Conservation (phyloP, 176 grass and related monocot genomes). For the Alopecurus myosuroides region DNA sequence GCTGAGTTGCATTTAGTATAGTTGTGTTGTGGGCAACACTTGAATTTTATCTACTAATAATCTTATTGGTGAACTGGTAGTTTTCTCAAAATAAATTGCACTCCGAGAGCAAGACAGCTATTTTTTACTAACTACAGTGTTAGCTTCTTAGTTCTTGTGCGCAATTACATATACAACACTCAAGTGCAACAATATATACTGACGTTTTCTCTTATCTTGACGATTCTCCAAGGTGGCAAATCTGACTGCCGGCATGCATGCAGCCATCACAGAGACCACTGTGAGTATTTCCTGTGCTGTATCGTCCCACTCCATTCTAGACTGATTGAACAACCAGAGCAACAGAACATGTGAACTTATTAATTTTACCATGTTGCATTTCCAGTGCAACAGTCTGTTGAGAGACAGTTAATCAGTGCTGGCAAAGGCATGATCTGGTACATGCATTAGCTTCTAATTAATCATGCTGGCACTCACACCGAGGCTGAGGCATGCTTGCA, state of each 20-base stretch:
- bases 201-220: neutral
- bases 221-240: neutral
- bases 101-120: neutral
- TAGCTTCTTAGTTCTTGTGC: neutral
- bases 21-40: neutral
- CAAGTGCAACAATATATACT: neutral
- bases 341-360: neutral
- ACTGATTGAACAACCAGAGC: neutral
- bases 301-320: neutral
- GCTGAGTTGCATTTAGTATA: neutral
- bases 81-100: neutral
- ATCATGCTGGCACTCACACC: slow-evolving; percentile 31
- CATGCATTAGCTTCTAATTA: slow-evolving; percentile 41
- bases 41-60: neutral
- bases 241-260: neutral
- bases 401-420: slow-evolving; percentile 30
- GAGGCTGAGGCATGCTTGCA: slow-evolving; percentile 22
- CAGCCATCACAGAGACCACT: neutral
- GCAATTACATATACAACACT: neutral
- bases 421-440: slow-evolving; percentile 16
- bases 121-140: neutral
- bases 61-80: neutral
- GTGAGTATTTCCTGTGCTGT: neutral
- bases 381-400: slow-evolving; percentile 11
- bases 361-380: neutral